phyloP scores from a whole-genome alignment of 306 rosid species.

The Ormosia semicastrata region DNA sequence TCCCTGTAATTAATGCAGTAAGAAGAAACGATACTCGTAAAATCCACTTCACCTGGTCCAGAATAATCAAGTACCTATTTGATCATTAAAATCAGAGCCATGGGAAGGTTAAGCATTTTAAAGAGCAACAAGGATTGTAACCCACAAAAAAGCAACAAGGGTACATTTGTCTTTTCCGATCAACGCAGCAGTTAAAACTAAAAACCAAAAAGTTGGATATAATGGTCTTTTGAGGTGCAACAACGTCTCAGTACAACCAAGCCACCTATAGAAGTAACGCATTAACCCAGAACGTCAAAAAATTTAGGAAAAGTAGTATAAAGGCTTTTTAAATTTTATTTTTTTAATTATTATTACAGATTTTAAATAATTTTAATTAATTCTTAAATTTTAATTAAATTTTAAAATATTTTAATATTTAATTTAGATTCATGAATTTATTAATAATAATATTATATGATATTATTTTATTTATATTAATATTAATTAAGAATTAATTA shows the following conservation, averaged over 20 bases:
- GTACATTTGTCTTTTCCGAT: background rate
- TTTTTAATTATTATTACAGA: too few relatives aligned
- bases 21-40: background rate
- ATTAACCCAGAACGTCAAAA: background rate
- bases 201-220: background rate
- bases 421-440: too few relatives aligned
- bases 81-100: background rate
- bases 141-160: background rate
- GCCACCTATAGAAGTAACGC: background rate
- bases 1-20: background rate
- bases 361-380: too few relatives aligned
- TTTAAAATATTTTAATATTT: too few relatives aligned
- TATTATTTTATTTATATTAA: too few relatives aligned
- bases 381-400: too few relatives aligned
- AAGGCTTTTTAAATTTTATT: too few relatives aligned
- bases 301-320: too few relatives aligned
- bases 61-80: background rate
- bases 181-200: background rate
- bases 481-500: too few relatives aligned
- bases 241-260: background rate
- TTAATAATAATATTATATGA: too few relatives aligned
- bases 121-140: background rate
- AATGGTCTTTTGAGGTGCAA: conserved; percentile 3
- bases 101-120: background rate
- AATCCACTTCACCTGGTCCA: conserved; percentile 8